Evolutionary conservation across 2,329 filamentous ascomycete genomes (phyloP).

Genomic region (Penicillium sumatraense): DNA sequence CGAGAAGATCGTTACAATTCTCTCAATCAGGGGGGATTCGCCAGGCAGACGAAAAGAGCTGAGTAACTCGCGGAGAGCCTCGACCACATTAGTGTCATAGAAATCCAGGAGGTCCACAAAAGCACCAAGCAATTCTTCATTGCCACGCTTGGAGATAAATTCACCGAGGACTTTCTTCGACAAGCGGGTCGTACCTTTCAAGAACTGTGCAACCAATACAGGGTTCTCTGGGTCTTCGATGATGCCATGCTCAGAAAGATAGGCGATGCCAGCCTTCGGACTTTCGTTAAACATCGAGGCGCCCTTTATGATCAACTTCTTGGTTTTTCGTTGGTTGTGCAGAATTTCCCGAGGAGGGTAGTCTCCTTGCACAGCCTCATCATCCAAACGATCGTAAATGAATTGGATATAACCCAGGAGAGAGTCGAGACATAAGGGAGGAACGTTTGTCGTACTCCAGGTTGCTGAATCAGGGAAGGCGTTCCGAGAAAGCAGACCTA

Average conservation of each 20-base stretch:
- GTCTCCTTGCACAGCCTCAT: slow-evolving; percentile 66
- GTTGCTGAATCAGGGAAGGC: slow-evolving; percentile 96
- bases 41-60: slow-evolving; percentile 92
- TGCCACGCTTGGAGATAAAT: slow-evolving; percentile 87
- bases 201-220: slow-evolving; percentile 78
- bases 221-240: slow-evolving; percentile 77
- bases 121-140: slow-evolving; percentile 80
- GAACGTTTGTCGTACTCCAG: slow-evolving; percentile 98
- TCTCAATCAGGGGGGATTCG: slow-evolving; percentile 89
- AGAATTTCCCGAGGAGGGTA: slow-evolving; percentile 69
- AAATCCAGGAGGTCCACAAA: slow-evolving; percentile 93
- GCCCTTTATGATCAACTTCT: slow-evolving; percentile 87
- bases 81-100: slow-evolving; percentile 80
- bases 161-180: slow-evolving; percentile 92
- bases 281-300: slow-evolving; percentile 93
- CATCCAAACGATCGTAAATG: slow-evolving; percentile 81
- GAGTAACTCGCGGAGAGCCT: slow-evolving; percentile 83
- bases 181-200: slow-evolving; percentile 83
- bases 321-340: slow-evolving; percentile 74
- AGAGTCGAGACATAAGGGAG: slow-evolving; percentile 90
- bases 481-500: slow-evolving; percentile 89
- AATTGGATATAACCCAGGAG: slow-evolving; percentile 90
- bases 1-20: slow-evolving; percentile 85
- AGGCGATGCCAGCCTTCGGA: slow-evolving; percentile 85
- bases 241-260: slow-evolving; percentile 81